A percentile compares a stretch with the other conserved stretches of the same genome.
Evolutionary conservation across 1,139 yeast genomes (phyloP).

Genomic region (Pichia sp.): DNA sequence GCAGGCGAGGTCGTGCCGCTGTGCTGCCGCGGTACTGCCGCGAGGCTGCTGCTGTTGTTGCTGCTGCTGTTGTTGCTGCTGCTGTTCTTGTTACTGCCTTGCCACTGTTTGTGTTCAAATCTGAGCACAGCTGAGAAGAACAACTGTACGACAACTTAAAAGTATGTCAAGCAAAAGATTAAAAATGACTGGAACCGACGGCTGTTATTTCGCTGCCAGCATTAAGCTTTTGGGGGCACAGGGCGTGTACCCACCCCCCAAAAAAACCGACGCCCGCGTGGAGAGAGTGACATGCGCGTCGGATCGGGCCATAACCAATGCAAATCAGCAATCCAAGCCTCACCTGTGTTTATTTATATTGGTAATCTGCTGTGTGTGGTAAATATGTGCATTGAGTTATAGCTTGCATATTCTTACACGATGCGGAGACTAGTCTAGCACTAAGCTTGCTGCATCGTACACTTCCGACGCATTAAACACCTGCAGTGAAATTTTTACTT

Average conservation of each 20-base stretch:
- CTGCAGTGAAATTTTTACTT: neutral
- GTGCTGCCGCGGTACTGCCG: too few species aligned
- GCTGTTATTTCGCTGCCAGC: neutral
- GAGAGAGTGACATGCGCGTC: neutral
- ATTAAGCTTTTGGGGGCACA: neutral
- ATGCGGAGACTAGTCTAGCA: neutral
- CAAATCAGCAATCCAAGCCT: neutral
- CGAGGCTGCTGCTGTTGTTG: too few species aligned
- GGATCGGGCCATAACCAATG: neutral
- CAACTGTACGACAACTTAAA: too few species aligned
- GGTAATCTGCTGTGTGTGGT: neutral
- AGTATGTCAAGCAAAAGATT: too few species aligned
- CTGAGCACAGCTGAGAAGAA: too few species aligned
- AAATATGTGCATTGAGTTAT: neutral
- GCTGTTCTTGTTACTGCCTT: too few species aligned
- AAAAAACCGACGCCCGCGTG: neutral
- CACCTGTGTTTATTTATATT: neutral
- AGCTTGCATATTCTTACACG: neutral
- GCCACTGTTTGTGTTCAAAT: too few species aligned
- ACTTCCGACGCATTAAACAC: neutral
- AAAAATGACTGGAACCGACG: too few species aligned
- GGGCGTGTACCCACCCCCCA: neutral
- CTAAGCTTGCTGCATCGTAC: neutral
- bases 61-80: too few species aligned
- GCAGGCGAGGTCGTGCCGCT: too few species aligned